phyloP scores from a whole-genome alignment of 208 protist species.

The Trypanosoma brucei region DNA sequence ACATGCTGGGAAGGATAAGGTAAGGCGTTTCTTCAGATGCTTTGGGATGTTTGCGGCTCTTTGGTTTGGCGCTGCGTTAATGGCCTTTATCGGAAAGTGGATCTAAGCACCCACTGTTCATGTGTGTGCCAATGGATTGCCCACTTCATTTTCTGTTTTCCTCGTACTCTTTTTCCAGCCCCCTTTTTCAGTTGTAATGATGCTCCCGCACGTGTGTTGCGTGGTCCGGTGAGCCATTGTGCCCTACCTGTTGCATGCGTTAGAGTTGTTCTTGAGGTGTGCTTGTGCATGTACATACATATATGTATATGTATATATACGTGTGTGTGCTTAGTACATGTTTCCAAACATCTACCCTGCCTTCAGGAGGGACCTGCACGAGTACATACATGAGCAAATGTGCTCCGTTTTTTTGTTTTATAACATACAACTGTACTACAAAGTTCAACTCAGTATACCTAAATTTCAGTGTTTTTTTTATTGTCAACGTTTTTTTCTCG shows the following conservation, averaged over 20 bases:
- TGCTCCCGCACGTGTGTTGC: not conserved
- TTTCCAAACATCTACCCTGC: too few species aligned
- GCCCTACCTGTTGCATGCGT: not conserved
- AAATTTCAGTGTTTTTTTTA: too few species aligned
- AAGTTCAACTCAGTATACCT: too few species aligned
- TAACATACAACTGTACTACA: too few species aligned
- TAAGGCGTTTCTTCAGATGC: conserved; percentile 1
- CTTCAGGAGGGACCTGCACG: too few species aligned
- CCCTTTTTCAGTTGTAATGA: not conserved
- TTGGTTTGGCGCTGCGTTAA: conserved; percentile 35
- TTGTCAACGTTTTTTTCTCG: too few species aligned
- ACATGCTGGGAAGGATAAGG: not conserved
- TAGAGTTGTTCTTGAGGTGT: not conserved
- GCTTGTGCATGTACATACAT: not conserved
- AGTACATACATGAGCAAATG: too few species aligned
- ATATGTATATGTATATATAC: too few species aligned
- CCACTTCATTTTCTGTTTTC: conserved; percentile 20
- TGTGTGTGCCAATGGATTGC: not conserved
- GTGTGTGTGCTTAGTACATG: not conserved
- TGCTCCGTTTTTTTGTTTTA: too few species aligned
- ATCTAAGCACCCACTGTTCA: not conserved
- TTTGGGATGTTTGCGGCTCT: conserved; percentile 33
- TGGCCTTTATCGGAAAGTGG: conserved; percentile 8
- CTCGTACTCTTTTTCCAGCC: not conserved
- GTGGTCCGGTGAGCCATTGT: not conserved